phyloP scores from a whole-genome alignment of 129 eudicot species.

The Centrapalus pauciflorus region DNA sequence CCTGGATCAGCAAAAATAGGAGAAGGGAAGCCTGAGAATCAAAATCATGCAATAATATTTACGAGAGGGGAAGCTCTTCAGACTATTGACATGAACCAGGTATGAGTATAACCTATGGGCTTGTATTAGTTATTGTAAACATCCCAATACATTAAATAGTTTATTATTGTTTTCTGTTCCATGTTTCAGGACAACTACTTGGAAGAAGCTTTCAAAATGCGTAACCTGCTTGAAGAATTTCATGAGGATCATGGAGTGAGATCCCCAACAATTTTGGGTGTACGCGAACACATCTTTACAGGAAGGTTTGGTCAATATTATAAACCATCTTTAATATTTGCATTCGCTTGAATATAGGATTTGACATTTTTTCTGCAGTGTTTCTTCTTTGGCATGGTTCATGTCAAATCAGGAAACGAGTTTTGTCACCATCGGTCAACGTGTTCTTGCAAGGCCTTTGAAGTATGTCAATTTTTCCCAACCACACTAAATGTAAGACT shows the following conservation, averaged over 20 bases:
- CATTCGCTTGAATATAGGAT: conserved; percentile 16
- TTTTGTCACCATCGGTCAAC: conserved; percentile 97
- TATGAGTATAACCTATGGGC: conserved; percentile 18
- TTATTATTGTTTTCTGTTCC: conserved; percentile 5
- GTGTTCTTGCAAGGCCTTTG: conserved; percentile 96
- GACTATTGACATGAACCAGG: conserved; percentile 98
- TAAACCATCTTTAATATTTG: conserved; percentile 1
- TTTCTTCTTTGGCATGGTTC: conserved; percentile 99
- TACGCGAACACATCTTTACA: conserved; percentile 97
- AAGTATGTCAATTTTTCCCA: conserved; percentile 54
- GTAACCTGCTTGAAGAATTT: conserved; percentile 95
- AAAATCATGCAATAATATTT: conserved; percentile 92
- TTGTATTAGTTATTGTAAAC: neutral
- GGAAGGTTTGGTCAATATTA: conserved; percentile 60
- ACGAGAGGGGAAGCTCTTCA: conserved; percentile 99
- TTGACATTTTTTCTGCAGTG: conserved; percentile 53
- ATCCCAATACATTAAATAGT: neutral
- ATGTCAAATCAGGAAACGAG: conserved; percentile 99
- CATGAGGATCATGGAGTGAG: conserved; percentile 97
- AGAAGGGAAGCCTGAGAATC: conserved; percentile 99
- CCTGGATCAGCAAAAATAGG: conserved; percentile 96
- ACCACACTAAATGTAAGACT: neutral
- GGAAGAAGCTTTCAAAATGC: conserved; percentile 99
- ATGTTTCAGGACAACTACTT: conserved; percentile 79
- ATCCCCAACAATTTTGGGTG: conserved; percentile 92